phyloP scores from a whole-genome alignment of 2,329 filamentous ascomycete genomes.

The Penicillium aurantiogriseum region DNA sequence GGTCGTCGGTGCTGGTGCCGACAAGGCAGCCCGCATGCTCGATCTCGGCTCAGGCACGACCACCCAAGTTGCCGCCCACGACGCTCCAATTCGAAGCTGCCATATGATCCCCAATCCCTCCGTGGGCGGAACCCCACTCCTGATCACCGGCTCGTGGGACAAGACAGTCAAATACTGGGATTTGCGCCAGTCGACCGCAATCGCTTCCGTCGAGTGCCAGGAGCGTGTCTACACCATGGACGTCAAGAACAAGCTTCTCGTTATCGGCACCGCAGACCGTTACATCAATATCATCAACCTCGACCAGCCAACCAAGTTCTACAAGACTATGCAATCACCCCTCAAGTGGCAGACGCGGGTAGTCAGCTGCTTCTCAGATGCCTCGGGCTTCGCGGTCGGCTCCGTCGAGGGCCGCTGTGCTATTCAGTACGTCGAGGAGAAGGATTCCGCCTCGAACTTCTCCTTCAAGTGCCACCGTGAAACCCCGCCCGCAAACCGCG shows the following conservation, averaged over 20 bases:
- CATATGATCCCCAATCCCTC: slow-evolving; percentile 70
- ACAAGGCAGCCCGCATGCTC: slow-evolving; percentile 85
- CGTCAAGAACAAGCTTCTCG: slow-evolving; percentile 80
- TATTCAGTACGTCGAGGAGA: slow-evolving; percentile 97
- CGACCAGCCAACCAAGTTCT: slow-evolving; percentile 81
- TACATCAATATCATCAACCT: slow-evolving; percentile 96
- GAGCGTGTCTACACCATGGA: slow-evolving; percentile 81
- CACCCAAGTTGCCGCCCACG: slow-evolving; percentile 76
- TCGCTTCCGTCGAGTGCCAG: slow-evolving; percentile 48
- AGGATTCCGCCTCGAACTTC: slow-evolving; percentile 88
- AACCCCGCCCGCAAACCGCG: slow-evolving; percentile 59
- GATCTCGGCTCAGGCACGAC: slow-evolving; percentile 66
- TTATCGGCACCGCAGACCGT: slow-evolving; percentile 88
- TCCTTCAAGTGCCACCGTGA: slow-evolving; percentile 99
- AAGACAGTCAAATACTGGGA: slow-evolving; percentile 60
- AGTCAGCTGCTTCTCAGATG: slow-evolving; percentile 91
- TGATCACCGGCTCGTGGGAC: slow-evolving; percentile 77
- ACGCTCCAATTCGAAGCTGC: slow-evolving; percentile 75
- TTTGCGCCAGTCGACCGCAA: slow-evolving; percentile 48
- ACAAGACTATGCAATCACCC: slow-evolving; percentile 94
- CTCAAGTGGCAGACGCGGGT: slow-evolving; percentile 98
- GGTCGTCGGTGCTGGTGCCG: slow-evolving; percentile 80
- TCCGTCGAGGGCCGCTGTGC: slow-evolving; percentile 96
- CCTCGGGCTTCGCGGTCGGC: slow-evolving; percentile 87
- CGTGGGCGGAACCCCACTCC: slow-evolving; percentile 61